phyloP scores from a whole-genome alignment of 208 protist species.

The Crithidia acanthocephali region DNA sequence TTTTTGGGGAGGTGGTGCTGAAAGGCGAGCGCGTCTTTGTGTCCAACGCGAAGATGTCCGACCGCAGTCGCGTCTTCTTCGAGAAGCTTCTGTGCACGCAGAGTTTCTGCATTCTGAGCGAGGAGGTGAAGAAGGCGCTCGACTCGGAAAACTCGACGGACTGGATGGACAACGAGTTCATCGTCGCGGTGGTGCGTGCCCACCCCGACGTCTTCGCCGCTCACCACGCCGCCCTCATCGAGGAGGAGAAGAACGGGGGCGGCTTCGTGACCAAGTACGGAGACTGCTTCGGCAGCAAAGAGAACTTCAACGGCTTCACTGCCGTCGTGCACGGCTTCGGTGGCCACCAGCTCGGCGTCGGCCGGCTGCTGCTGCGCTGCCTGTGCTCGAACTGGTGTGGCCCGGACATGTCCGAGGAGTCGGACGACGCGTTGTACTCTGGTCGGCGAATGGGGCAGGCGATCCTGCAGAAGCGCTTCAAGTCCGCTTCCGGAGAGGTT shows the following conservation, averaged over 20 bases:
- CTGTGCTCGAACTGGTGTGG: constrained; percentile 35
- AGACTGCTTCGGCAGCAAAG: constrained; percentile 72
- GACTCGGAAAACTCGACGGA: constrained; percentile 40
- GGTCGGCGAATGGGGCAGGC: constrained; percentile 23
- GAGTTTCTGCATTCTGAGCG: constrained; percentile 65
- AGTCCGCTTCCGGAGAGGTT: constrained; percentile 2
- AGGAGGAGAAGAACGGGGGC: constrained; percentile 64
- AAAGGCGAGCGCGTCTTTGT: constrained; percentile 41
- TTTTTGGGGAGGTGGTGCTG: constrained; percentile 71
- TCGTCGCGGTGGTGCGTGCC: constrained; percentile 70
- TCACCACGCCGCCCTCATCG: constrained; percentile 58
- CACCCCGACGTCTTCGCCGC: constrained; percentile 49
- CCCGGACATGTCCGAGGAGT: constrained; percentile 16
- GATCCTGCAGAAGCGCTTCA: constrained; percentile 21
- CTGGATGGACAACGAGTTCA: constrained; percentile 90
- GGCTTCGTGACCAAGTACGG: constrained; percentile 63
- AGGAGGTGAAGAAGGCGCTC: constrained; percentile 59
- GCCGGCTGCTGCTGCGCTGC: constrained; percentile 27
- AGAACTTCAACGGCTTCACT: constrained; percentile 64
- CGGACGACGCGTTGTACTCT: constrained; percentile 23
- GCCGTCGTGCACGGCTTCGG: constrained; percentile 74
- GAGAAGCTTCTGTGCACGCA: constrained; percentile 65
- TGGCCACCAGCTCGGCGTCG: constrained; percentile 51
- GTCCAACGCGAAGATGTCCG: constrained; percentile 16
- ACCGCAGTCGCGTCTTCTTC: constrained; percentile 46